Evolutionary conservation across 176 grass and related monocot species (phyloP), one percentile per base, ranked within the genome.

Genomic region (Aechmea fasciata): DNA sequence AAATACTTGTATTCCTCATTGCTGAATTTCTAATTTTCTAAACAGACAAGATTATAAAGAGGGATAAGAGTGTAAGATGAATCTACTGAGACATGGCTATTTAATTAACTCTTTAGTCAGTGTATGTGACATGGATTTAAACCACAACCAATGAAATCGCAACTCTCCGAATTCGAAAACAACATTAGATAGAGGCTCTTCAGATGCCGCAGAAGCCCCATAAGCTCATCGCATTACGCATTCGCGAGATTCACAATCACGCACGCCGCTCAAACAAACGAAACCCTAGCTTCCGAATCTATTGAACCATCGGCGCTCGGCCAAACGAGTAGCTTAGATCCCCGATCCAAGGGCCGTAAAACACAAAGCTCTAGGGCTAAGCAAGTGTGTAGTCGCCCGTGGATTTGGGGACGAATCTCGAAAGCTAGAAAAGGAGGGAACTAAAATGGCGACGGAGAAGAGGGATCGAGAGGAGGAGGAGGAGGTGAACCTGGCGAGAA

Each of bases 401-500:
- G 33, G 33, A 41, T 41, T 6, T 41, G 20, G 13, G 9, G 17
- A 18, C 11, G 55, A 22, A 20, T 61, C 17, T 41, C 55, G 20
- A 61, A 61, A 57, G 52, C 55, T 61, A 61, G 55, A 74, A 81
- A 80, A 79, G 72, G 29, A 10, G 33, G 2, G 3, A 11, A 10
- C 17, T 22, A 61, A 22, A 9, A 7, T 2, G 11, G 14, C 18
- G 14, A 29, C 15, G 9, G 17, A 65, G 20, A 50, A 33, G 49
- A 11, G 1, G 63, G 49, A 59, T 5, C 41, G 53, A 28, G 12
- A 50, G 13, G 49, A 49, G 11, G 17, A 57, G 3, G 28, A 19
- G 47, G 25, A 47, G 9, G 62, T 13, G 10, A 33, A 97, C 94
- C 94, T 99, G 73, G 74, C 73, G 82, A 65, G 76, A 73, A 29